These are phyloP conservation scores for Phialocephala subalpina DNA, from an alignment of 2,329 filamentous ascomycete genomes.

Conservation along the genomic window DNA sequence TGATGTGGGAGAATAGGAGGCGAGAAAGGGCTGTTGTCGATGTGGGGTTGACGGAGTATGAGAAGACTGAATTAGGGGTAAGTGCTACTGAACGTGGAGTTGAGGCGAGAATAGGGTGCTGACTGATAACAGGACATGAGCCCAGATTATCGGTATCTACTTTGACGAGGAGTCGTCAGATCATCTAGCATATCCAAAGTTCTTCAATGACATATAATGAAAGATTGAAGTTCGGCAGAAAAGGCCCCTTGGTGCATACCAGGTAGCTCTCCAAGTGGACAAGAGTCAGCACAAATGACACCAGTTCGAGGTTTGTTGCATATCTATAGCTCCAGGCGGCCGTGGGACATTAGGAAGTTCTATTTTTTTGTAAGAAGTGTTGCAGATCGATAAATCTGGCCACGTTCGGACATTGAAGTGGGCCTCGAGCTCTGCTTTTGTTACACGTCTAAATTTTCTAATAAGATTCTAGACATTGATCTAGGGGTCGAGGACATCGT, in stretches of 20 bases:
- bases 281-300: too few relatives aligned
- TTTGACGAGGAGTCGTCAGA: constrained; percentile 21
- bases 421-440: too few relatives aligned
- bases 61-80: constrained; percentile 60
- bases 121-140: constrained; percentile 39
- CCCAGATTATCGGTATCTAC: constrained; percentile 45
- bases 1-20: constrained; percentile 66
- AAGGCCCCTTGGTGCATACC: background rate
- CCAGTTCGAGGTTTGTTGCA: too few relatives aligned
- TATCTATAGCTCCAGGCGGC: too few relatives aligned
- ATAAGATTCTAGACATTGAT: too few relatives aligned
- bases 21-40: constrained; percentile 57
- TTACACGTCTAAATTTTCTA: too few relatives aligned
- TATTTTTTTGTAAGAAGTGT: too few relatives aligned
- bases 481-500: too few relatives aligned
- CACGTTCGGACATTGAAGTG: too few relatives aligned
- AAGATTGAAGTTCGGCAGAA: background rate
- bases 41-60: constrained; percentile 63
- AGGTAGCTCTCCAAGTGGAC: too few relatives aligned
- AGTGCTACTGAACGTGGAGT: constrained; percentile 29
- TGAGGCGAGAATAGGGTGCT: constrained; percentile 25
- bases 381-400: too few relatives aligned
- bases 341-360: too few relatives aligned
- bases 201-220: background rate
- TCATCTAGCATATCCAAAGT: background rate